These are phyloP conservation scores for Chalciporus sp. DNA, from an alignment of 1,284 basidiomycete species.

Conservation along the genomic window DNA sequence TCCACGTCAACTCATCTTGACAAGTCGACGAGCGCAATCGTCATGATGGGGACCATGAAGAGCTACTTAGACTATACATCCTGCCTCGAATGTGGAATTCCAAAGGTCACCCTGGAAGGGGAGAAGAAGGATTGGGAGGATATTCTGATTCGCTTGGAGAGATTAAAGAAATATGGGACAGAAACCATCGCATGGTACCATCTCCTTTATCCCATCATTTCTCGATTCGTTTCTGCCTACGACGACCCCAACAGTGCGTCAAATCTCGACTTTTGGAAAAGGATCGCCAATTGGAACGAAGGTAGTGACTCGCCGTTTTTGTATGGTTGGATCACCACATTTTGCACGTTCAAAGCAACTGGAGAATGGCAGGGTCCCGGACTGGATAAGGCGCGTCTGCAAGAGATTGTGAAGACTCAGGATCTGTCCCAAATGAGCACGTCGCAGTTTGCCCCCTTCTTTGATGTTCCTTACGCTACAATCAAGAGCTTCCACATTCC, in stretches of 20 bases:
- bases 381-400: too few species aligned
- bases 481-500: not conserved
- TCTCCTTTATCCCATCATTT: constrained; percentile 38
- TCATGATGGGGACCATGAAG: constrained; percentile 47
- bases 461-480: not conserved
- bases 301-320: constrained; percentile 14
- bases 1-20: constrained; percentile 45
- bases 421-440: not conserved
- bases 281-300: constrained; percentile 23
- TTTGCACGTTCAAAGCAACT: constrained; percentile 31
- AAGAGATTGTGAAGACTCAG: too few species aligned
- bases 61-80: constrained; percentile 39
- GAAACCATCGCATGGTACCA: constrained; percentile 34
- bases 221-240: constrained; percentile 35
- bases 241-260: constrained; percentile 25
- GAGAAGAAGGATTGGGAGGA: constrained; percentile 35
- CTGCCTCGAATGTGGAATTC: constrained; percentile 41
- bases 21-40: constrained; percentile 37
- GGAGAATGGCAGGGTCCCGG: constrained; percentile 29
- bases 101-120: constrained; percentile 42
- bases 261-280: constrained; percentile 38
- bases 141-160: constrained; percentile 32
- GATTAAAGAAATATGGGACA: constrained; percentile 34
- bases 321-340: constrained; percentile 41
- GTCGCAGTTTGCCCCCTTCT: not conserved